Evolutionary conservation across 208 protist genomes (phyloP), one percentile per base, ranked within the genome.

Genomic region (Leishmania major): DNA sequence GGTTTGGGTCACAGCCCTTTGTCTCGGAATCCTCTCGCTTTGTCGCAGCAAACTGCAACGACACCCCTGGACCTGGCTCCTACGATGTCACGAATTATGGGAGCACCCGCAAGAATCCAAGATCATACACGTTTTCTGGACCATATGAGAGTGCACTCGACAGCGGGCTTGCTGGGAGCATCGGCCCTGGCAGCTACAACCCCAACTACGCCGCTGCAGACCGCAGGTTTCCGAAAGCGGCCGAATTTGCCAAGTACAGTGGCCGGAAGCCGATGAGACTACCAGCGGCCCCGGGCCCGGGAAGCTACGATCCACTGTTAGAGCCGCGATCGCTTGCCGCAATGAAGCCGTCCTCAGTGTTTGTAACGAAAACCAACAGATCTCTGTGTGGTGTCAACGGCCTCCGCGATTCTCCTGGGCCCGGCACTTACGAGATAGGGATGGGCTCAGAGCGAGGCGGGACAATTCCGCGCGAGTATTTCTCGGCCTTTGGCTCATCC

Each of bases 281-380:
- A 8, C 89, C 85, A 19, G 75, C 84, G 40, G 86, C 85, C 47
- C 93, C 93, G 62, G 95, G 95, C 25, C 95, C 95, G 25, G 95
- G 95, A 49, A 88, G 83, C 75, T 97, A 97, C 84, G 83, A 95
- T 53, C 59, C 84, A 35, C 47, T 47, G 43, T 80, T 75, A 35
- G 25, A 83, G 64, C 75, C 77, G 4, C 73, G 80, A 35, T 66
- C 80, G 64, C 49, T 81, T 87, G 67, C 94, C 88, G 82, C 64
- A 37, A 79, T 67, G 35, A 97, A 97, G 78, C 94, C 93, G 25
- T 93, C 93, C 31, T 95, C 90, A 40, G 92, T 93, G 88, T 97
- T 97, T 87, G 89, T 88, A 28, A 93, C 93, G 1, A 96, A 92
- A 47, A 94, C 89, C 22, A 77, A 84, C 25, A 84, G 95, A 28